phyloP scores from a whole-genome alignment of 2,329 filamentous ascomycete genomes.

The Alternaria dauci region DNA sequence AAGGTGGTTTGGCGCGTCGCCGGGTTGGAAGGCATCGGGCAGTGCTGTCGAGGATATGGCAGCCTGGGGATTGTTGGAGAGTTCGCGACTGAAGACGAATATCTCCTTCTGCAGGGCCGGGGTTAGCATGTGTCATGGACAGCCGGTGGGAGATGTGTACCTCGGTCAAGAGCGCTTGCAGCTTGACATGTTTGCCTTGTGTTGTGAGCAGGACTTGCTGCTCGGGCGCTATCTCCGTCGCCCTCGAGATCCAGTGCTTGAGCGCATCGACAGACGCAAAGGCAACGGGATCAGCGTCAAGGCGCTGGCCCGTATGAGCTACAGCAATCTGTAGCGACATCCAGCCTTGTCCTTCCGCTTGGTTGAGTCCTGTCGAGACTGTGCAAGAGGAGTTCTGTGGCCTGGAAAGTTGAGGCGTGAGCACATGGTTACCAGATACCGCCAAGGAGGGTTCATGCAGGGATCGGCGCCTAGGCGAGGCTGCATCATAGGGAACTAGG shows the following conservation, averaged over 20 bases:
- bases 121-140: conserved; percentile 14
- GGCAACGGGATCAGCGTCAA: conserved; percentile 78
- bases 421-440: conserved; percentile 31
- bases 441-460: conserved; percentile 39
- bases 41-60: conserved; percentile 63
- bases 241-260: conserved; percentile 78
- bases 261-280: conserved; percentile 85
- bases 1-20: conserved; percentile 78
- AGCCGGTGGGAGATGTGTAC: conserved; percentile 55
- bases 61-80: conserved; percentile 55
- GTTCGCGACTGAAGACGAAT: conserved; percentile 85
- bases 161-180: conserved; percentile 81
- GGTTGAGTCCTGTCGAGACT: conserved; percentile 28
- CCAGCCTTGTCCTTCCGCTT: conserved; percentile 51
- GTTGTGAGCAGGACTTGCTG: conserved; percentile 88
- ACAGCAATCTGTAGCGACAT: conserved; percentile 93
- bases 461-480: conserved; percentile 39
- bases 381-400: conserved; percentile 21
- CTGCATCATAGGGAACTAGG: conserved; percentile 28
- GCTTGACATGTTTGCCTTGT: conserved; percentile 83
- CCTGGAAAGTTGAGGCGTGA: conserved; percentile 25
- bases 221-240: conserved; percentile 75
- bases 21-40: conserved; percentile 67
- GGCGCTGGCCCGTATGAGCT: conserved; percentile 88
- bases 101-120: conserved; percentile 74